Percentiles rank a stretch among this genome's conserved stretches.
phyloP scores from a whole-genome alignment of 1,284 basidiomycete genomes.

The Leucoagaricus sp. region DNA sequence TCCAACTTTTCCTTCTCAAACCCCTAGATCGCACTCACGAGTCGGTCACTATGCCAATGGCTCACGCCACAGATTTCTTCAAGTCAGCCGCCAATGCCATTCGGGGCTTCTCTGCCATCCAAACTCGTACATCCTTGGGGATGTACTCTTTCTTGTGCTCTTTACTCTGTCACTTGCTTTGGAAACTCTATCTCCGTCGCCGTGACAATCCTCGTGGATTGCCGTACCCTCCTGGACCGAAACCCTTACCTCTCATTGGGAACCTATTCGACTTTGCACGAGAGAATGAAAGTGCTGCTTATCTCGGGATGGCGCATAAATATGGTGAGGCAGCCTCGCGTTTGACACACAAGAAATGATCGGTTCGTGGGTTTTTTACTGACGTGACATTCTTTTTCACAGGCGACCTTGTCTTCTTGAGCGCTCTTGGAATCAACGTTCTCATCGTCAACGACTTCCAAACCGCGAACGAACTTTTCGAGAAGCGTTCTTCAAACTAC shows the following conservation, averaged over 20 bases:
- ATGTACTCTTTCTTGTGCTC: constrained; percentile 4
- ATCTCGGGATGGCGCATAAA: constrained; percentile 34
- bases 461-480: constrained; percentile 43
- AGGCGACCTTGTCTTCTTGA: constrained; percentile 47
- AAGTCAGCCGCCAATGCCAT: background rate
- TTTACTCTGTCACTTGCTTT: constrained; percentile 10
- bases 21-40: no score
- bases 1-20: background rate
- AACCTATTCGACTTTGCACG: constrained; percentile 45
- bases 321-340: constrained; percentile 31
- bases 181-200: constrained; percentile 16
- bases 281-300: constrained; percentile 35
- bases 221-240: constrained; percentile 47
- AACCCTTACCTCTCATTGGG: constrained; percentile 43
- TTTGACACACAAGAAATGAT: no score
- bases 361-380: background rate
- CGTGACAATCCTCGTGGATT: constrained; percentile 25
- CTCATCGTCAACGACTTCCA: constrained; percentile 45
- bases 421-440: constrained; percentile 42
- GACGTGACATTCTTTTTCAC: background rate
- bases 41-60: constrained; percentile 1
- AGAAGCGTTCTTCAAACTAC: constrained; percentile 46
- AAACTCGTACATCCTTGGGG: constrained; percentile 9
- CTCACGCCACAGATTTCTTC: background rate
- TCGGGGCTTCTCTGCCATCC: constrained; percentile 4